phyloP scores from a whole-genome alignment of 768 basidiomycete species.

The Tylopilus plumbeoviolaceoides region DNA sequence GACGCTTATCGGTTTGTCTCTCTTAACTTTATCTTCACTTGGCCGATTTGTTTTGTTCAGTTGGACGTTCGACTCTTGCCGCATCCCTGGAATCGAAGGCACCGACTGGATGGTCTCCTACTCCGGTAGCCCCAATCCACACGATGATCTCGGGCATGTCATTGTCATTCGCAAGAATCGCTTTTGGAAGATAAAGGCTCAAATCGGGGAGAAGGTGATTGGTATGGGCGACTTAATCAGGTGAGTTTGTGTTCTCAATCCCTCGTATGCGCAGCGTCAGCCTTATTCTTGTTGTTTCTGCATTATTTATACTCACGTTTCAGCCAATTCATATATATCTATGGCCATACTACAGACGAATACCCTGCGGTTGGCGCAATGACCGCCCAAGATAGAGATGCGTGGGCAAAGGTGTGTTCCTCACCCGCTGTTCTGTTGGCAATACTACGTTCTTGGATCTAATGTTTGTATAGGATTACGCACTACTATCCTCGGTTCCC shows the following conservation, averaged over 20 bases:
- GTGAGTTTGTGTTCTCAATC: constrained; percentile 33
- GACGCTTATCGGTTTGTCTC: constrained; percentile 68
- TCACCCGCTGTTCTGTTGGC: no score
- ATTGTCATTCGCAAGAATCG: constrained; percentile 83
- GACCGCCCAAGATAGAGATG: no score
- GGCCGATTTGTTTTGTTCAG: constrained; percentile 32
- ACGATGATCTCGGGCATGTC: constrained; percentile 65
- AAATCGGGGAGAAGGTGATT: constrained; percentile 51
- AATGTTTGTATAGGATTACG: no score
- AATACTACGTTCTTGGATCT: no score
- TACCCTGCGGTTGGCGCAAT: no score
- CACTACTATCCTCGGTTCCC: no score
- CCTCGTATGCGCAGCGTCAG: background rate
- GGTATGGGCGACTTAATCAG: constrained; percentile 61
- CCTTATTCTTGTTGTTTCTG: background rate
- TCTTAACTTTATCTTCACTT: background rate
- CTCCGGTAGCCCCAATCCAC: constrained; percentile 39
- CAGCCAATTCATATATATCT: constrained; percentile 72
- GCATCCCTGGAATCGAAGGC: constrained; percentile 69
- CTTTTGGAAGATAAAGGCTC: constrained; percentile 74
- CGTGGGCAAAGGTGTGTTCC: no score
- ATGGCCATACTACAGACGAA: constrained; percentile 55
- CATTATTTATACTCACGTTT: constrained; percentile 3
- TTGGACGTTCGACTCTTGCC: constrained; percentile 92
- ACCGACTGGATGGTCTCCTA: constrained; percentile 76